Evolutionary conservation across 2,329 filamentous ascomycete genomes (phyloP).

Genomic region (Hymenoscyphus albidus): DNA sequence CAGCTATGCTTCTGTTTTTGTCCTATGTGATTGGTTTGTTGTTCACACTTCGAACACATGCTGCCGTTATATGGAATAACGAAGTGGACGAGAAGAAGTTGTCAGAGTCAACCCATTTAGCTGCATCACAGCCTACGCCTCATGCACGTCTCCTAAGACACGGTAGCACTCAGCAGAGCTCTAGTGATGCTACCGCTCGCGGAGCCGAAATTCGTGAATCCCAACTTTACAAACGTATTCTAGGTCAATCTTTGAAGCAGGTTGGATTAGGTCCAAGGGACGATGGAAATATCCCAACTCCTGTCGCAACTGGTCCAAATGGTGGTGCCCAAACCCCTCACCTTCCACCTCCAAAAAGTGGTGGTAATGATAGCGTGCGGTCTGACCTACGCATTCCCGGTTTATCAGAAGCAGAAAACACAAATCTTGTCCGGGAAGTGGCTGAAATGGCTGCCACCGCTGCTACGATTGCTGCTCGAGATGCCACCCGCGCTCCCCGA

Average conservation of each 20-base stretch:
- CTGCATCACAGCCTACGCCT: slow-evolving; percentile 32
- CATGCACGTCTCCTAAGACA: slow-evolving; percentile 29
- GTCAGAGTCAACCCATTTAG: slow-evolving; percentile 42
- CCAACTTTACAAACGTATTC: slow-evolving; percentile 85
- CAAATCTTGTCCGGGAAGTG: slow-evolving; percentile 76
- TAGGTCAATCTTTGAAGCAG: slow-evolving; percentile 85
- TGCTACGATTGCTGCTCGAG: slow-evolving; percentile 78
- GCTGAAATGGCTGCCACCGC: slow-evolving; percentile 92
- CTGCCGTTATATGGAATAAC: slow-evolving; percentile 92
- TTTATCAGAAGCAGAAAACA: slow-evolving; percentile 78
- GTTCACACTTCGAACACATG: slow-evolving; percentile 94
- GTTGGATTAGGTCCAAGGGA: slow-evolving; percentile 62
- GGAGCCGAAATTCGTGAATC: slow-evolving; percentile 74
- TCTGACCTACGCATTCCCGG: slow-evolving; percentile 57
- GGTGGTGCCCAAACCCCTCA: slow-evolving; percentile 56
- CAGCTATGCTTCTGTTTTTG: slow-evolving; percentile 79
- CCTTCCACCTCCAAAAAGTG: slow-evolving; percentile 68
- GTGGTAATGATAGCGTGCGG: slow-evolving; percentile 42
- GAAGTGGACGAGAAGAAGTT: slow-evolving; percentile 75
- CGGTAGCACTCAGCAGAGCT: slow-evolving; percentile 22
- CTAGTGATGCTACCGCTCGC: slow-evolving; percentile 22
- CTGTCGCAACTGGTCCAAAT: slow-evolving; percentile 36
- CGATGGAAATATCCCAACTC: slow-evolving; percentile 39
- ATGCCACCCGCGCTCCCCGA: slow-evolving; percentile 56
- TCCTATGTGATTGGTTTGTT: slow-evolving; percentile 92